Evolutionary conservation across 805 yeast species (phyloP), one percentile per base, ranked within the genome.

Genomic region (Ogataea henricii): DNA sequence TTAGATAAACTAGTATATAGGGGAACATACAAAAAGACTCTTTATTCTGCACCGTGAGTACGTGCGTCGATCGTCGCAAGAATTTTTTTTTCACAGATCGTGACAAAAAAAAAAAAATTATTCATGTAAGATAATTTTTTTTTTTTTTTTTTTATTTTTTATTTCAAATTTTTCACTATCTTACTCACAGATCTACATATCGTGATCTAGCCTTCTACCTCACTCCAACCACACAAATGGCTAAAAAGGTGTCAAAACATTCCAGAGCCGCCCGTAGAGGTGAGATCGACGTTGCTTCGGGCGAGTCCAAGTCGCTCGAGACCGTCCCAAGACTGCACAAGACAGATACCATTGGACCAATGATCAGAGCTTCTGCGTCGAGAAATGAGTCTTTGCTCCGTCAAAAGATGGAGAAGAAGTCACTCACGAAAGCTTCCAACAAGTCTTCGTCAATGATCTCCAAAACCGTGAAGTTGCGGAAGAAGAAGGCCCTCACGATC

Each of bases 241-340:
- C 62, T 3, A 60, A 60, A 47, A 54, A 56, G 27, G 77, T 82
- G 22, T 83, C 89, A 16, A 84, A 83, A 55, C 82, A 77, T 51
- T 83, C 90, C 37, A 77, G 94, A 69, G 89, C 90, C 2, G 91
- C 94, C 2, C 81, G 91, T 68, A 74, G 89, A 63, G 85, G 84
- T 6, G 78, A 74, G 49, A 74, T 69, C 16, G 71, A 76, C 1
- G 67, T 57, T 3, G 49, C 59, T 3, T 17, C 49, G 2, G 55
- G 52, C 1, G 60, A 76, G 57, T 76, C 77, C 8, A 77, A 73
- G 53, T 72, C 75, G 6, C 68, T 86, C 27, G 69, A 72, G 20
- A 63, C 69, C 10, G 64, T 85, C 16, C 85, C 89, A 40, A 78
- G 86, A 63, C 72, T 76, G 10, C 83, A 81, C 52, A 74, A 74